Conservation (phyloP, 2,329 filamentous ascomycete genomes). For the Botrytis galanthina region DNA sequence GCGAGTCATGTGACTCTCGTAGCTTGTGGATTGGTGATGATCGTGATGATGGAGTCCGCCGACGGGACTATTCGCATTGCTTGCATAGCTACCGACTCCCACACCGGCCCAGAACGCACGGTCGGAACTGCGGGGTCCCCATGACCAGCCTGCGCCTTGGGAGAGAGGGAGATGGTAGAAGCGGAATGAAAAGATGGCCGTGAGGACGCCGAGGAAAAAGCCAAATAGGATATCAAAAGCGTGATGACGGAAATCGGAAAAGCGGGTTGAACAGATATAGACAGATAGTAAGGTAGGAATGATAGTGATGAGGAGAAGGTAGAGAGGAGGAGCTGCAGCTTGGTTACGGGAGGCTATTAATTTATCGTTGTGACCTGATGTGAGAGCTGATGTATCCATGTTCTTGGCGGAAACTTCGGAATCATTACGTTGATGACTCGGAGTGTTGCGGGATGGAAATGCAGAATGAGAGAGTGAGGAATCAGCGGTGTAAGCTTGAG, state of each 20-base stretch:
- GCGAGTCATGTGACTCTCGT: slow-evolving; percentile 9
- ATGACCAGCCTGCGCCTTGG: slow-evolving; percentile 83
- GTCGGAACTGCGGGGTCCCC: slow-evolving; percentile 72
- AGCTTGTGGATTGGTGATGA: neutral
- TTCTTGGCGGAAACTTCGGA: slow-evolving; percentile 9
- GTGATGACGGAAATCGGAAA: slow-evolving; percentile 84
- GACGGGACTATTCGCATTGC: slow-evolving; percentile 26
- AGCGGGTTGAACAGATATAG: slow-evolving; percentile 82
- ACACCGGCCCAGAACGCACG: slow-evolving; percentile 78
- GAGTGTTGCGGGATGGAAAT: slow-evolving; percentile 62
- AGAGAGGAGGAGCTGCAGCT: slow-evolving; percentile 79
- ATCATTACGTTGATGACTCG: slow-evolving; percentile 1
- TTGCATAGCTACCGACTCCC: slow-evolving; percentile 44
- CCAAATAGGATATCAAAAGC: slow-evolving; percentile 91
- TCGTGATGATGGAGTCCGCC: slow-evolving; percentile 13
- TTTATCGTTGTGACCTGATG: slow-evolving; percentile 32
- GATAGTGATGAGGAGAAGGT: slow-evolving; percentile 68
- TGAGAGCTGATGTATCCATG: slow-evolving; percentile 17
- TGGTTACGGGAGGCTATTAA: slow-evolving; percentile 61
- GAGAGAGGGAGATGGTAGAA: slow-evolving; percentile 82
- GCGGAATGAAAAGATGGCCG: slow-evolving; percentile 72
- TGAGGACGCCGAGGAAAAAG: slow-evolving; percentile 70
- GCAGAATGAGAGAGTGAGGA: slow-evolving; percentile 59
- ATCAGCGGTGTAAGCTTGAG: slow-evolving; percentile 47
- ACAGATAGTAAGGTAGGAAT: slow-evolving; percentile 72